Base-by-base conservation (phyloP, 805 yeast species). In the Starmerella davenportii region DNA sequence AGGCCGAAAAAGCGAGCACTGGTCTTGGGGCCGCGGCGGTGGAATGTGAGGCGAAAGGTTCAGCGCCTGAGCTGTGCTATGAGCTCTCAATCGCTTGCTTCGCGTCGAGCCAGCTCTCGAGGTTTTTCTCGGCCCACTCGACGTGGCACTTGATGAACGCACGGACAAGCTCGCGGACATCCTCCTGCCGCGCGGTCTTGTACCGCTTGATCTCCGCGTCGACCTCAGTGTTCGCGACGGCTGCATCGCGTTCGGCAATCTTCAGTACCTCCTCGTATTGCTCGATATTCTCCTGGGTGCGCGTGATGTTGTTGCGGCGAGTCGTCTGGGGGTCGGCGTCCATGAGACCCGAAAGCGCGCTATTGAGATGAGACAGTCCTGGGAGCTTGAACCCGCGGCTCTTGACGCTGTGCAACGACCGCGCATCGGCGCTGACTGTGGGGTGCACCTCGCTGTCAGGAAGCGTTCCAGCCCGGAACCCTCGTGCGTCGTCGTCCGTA, bases 71-170 rank as follows among this genome's bases (percentile, higher is more conserved):
- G n/a, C n/a, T n/a, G n/a, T n/a, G n/a, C n/a, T 34, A 44, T 4
- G 48, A 44, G 25, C 39, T 38, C 7, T 32, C 37, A 11, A 50
- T 44, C 17, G 52, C 54, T 38, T 45, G 49, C 29, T 65, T 58
- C n/a, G 75, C 70, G 42, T 72, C 79, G 42, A 70, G 72, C 80
- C 81, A 76, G 28, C 69, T 63, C 46, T 74, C 79, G 32, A 72
- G 56, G 51, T 76, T 75, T 58, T 72, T 72, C 49, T 63, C 65
- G 4, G 79, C 78, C 82, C 82, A 76, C 39, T 68, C 70, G 23
- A 72, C 57, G 27, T 76, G 65, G 39, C 71, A 68, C 27, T 68
- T 57, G 38, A 74, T 65, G 50, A 73, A 76, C 15, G 71, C 67
- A 20, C 46, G 32, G 40, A 75, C 60, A 45, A 74, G 71, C 36